phyloP scores from a whole-genome alignment of 306 rosid species.

The Glycine tomentella region DNA sequence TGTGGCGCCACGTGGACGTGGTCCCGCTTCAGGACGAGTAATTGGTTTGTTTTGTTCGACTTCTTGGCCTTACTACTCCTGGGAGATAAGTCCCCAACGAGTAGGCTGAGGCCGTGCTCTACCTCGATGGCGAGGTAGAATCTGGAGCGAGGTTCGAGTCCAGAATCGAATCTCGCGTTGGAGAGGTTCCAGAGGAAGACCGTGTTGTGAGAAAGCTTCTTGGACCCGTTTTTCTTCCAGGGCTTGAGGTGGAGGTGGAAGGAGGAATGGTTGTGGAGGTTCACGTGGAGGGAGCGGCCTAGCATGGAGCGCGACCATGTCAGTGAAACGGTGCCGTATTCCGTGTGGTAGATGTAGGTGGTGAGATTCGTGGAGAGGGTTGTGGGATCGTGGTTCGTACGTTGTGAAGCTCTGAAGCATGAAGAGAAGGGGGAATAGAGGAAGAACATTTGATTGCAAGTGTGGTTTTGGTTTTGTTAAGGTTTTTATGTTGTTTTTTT shows the following conservation, averaged over 20 bases:
- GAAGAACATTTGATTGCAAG: conserved; percentile 48
- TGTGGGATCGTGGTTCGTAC: conserved; percentile 39
- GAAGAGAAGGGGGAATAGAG: conserved; percentile 40
- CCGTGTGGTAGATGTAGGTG: conserved; percentile 75
- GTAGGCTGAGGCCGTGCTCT: conserved; percentile 56
- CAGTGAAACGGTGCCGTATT: conserved; percentile 67
- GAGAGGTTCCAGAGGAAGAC: conserved; percentile 76
- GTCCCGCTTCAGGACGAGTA: conserved; percentile 62
- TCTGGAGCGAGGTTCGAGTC: conserved; percentile 66
- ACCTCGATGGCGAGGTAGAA: conserved; percentile 73
- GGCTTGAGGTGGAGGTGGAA: conserved; percentile 69
- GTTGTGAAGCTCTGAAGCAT: conserved; percentile 59
- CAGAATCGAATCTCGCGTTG: conserved; percentile 58
- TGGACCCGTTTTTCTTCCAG: conserved; percentile 71
- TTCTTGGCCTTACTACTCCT: conserved; percentile 46
- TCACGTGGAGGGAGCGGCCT: conserved; percentile 75
- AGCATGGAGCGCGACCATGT: conserved; percentile 88
- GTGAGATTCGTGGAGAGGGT: conserved; percentile 66
- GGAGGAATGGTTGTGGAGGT: conserved; percentile 61
- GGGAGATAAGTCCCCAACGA: conserved; percentile 57
- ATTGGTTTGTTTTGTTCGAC: conserved; percentile 36
- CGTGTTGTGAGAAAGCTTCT: conserved; percentile 56
- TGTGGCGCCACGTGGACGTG: conserved; percentile 64
- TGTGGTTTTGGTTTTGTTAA: background rate
- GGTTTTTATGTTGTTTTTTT: background rate